Percentiles rank a stretch among this genome's conserved stretches.
Evolutionary conservation across 1,284 basidiomycete genomes (phyloP).

Genomic region (Marasmius fiardii): DNA sequence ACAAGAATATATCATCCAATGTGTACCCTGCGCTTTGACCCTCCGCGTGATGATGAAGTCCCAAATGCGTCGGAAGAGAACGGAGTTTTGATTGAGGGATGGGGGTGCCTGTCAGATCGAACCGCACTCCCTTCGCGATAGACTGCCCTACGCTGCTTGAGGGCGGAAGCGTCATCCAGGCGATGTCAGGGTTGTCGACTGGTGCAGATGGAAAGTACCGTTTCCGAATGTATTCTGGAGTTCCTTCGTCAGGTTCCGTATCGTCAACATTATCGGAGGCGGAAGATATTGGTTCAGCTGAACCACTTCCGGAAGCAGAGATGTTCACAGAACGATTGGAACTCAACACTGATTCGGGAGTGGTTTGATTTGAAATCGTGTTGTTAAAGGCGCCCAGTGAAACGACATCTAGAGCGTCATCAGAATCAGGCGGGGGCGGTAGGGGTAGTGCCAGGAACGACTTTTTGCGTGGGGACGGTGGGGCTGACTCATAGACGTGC

Average conservation of each 20-base stretch:
- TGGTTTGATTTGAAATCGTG: background rate
- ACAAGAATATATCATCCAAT: constrained; percentile 80
- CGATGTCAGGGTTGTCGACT: constrained; percentile 65
- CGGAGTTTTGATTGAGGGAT: constrained; percentile 52
- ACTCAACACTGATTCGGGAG: background rate
- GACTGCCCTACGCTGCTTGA: constrained; percentile 4
- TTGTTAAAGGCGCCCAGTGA: constrained; percentile 5
- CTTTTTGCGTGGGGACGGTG: constrained; percentile 62
- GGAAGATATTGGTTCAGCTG: background rate
- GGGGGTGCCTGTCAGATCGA: constrained; percentile 70
- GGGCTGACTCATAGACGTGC: constrained; percentile 76
- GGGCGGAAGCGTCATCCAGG: constrained; percentile 61
- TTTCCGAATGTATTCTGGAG: constrained; percentile 78
- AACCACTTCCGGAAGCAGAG: background rate
- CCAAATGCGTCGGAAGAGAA: constrained; percentile 75
- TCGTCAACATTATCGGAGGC: constrained; percentile 3
- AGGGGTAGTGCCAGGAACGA: constrained; percentile 45
- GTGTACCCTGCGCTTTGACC: constrained; percentile 84
- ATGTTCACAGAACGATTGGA: background rate
- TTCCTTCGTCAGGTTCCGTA: constrained; percentile 60
- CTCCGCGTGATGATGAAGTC: constrained; percentile 89
- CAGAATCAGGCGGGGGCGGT: constrained; percentile 43
- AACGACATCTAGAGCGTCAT: constrained; percentile 30
- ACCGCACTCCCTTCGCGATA: constrained; percentile 42
- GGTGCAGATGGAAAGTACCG: constrained; percentile 81